These are phyloP conservation scores for Hymenoscyphus infarciens DNA, from an alignment of 2,329 filamentous ascomycete genomes.

Conservation along the genomic window DNA sequence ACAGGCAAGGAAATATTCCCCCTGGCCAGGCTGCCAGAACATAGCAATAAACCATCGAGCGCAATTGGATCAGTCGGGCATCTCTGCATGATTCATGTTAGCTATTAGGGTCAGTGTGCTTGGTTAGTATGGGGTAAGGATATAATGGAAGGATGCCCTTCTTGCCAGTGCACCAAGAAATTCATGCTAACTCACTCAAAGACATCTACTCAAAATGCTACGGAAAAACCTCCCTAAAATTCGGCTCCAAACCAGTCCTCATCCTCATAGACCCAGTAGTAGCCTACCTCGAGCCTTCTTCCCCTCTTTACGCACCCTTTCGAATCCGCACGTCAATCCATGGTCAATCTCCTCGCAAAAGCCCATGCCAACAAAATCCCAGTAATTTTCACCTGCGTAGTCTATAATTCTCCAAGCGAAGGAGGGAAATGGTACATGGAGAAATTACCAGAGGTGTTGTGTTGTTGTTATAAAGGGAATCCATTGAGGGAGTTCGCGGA, in stretches of 20 bases:
- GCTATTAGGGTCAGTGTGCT: no score
- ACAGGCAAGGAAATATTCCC: no score
- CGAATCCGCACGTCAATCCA: constrained; percentile 16
- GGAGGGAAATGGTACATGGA: constrained; percentile 18
- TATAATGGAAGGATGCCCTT: no score
- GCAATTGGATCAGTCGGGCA: no score
- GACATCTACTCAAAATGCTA: constrained; percentile 18
- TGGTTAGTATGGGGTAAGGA: no score
- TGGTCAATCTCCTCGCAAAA: constrained; percentile 13
- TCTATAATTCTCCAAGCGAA: constrained; percentile 13
- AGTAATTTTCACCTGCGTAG: constrained; percentile 15
- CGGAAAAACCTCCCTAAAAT: constrained; percentile 18
- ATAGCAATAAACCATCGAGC: no score
- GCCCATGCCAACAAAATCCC: constrained; percentile 10
- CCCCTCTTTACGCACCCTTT: constrained; percentile 9
- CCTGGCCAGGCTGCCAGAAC: no score
- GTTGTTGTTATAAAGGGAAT: constrained; percentile 17
- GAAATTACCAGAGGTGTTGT: constrained; percentile 15
- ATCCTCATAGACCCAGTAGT: constrained; percentile 46
- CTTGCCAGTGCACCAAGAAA: background rate
- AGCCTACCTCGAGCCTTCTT: constrained; percentile 40
- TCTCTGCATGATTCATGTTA: no score
- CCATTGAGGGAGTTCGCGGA: constrained; percentile 15
- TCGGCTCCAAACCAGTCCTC: constrained; percentile 40
- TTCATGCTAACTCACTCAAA: background rate